A percentile compares a stretch with the other conserved stretches of the same genome.
phyloP scores from a whole-genome alignment of 2,329 filamentous ascomycete genomes.

The Exophiala mesophila region DNA sequence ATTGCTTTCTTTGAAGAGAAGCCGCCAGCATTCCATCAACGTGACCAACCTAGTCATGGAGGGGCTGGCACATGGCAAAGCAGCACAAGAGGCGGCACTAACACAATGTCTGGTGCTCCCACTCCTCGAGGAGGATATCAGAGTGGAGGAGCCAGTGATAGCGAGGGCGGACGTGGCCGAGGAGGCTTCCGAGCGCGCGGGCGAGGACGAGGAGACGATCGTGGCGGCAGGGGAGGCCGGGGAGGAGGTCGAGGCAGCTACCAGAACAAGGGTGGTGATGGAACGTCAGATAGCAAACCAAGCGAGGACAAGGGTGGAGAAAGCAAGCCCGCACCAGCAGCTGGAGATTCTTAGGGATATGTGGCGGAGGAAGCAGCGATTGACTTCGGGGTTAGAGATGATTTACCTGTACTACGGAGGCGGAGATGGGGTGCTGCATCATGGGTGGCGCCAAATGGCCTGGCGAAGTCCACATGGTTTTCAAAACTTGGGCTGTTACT shows the following conservation, averaged over 20 bases:
- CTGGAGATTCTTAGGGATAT: too few relatives aligned
- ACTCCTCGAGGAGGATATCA: conserved; percentile 68
- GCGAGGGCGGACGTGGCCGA: conserved; percentile 61
- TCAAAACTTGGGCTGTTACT: too few relatives aligned
- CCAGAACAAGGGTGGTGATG: conserved; percentile 55
- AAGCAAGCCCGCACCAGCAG: conserved; percentile 21
- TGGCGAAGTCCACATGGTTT: too few relatives aligned
- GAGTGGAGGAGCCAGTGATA: conserved; percentile 74
- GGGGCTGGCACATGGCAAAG: conserved; percentile 55
- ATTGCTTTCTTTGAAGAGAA: conserved; percentile 78
- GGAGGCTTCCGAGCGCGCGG: conserved; percentile 54
- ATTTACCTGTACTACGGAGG: conserved; percentile 2
- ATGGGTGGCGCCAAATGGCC: conserved; percentile 22
- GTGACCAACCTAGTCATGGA: conserved; percentile 30
- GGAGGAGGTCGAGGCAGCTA: conserved; percentile 56
- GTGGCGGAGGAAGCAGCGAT: too few relatives aligned
- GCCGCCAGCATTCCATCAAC: conserved; percentile 41
- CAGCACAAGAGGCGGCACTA: conserved; percentile 59
- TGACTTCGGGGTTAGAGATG: conserved; percentile 2
- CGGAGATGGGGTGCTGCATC: conserved; percentile 16
- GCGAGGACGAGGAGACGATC: conserved; percentile 50
- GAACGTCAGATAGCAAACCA: conserved; percentile 39
- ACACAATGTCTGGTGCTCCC: conserved; percentile 48
- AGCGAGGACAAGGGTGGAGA: conserved; percentile 34
- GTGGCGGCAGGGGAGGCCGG: conserved; percentile 52